These are phyloP conservation scores for Citrus inodora DNA, from an alignment of 345 rosid species.

Conservation along the genomic window DNA sequence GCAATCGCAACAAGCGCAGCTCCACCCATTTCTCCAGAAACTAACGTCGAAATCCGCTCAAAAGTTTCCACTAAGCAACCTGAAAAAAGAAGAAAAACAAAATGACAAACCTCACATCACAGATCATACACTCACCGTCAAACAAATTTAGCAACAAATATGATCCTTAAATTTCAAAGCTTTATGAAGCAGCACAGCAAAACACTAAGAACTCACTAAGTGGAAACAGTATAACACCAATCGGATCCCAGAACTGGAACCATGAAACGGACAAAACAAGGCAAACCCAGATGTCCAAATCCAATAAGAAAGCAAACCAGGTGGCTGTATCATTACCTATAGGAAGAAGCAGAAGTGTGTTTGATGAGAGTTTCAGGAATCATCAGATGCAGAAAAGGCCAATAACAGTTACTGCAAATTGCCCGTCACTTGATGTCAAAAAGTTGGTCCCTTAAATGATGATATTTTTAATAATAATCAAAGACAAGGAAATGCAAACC, in stretches of 20 bases:
- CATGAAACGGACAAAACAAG: constrained; percentile 8
- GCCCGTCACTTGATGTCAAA: constrained; percentile 35
- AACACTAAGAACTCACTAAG: background rate
- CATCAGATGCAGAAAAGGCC: constrained; percentile 36
- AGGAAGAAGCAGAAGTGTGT: constrained; percentile 21
- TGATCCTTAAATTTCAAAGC: background rate
- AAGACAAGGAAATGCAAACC: constrained; percentile 12
- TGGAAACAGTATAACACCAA: background rate
- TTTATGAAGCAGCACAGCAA: background rate
- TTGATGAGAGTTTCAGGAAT: constrained; percentile 34
- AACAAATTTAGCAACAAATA: constrained; percentile 17
- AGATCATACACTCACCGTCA: constrained; percentile 25
- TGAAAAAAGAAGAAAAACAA: constrained; percentile 13
- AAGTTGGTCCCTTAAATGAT: constrained; percentile 3
- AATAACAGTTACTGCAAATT: constrained; percentile 38
- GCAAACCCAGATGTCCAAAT: constrained; percentile 34
- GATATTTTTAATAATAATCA: background rate
- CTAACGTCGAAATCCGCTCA: constrained; percentile 19
- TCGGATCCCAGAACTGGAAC: constrained; percentile 17
- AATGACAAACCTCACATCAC: constrained; percentile 4
- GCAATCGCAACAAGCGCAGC: constrained; percentile 87
- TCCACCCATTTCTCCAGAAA: constrained; percentile 57
- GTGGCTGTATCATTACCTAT: constrained; percentile 19
- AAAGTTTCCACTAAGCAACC: constrained; percentile 24
- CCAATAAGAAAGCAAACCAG: constrained; percentile 21